phyloP scores from a whole-genome alignment of 257 asterid genomes.

The Leonotis leonurus region DNA sequence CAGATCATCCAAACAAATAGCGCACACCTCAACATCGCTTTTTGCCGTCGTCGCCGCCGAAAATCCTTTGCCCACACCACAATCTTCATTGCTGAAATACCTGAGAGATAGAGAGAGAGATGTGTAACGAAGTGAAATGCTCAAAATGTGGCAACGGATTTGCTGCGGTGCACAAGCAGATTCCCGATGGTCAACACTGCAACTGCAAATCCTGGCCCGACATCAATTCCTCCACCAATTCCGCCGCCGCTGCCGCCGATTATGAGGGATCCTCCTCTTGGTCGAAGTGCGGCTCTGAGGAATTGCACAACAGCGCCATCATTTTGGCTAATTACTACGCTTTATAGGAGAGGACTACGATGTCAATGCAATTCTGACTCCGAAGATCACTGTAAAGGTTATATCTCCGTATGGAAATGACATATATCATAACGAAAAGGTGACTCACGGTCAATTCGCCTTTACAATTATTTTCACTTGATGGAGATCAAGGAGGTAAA shows the following conservation, averaged over 20 bases:
- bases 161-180: slow-evolving; percentile 32
- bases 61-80: no score
- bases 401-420: slow-evolving; percentile 68
- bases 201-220: slow-evolving; percentile 52
- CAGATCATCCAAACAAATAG: no score
- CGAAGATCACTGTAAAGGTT: slow-evolving; percentile 68
- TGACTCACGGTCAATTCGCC: slow-evolving; percentile 66
- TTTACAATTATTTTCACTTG: slow-evolving; percentile 61
- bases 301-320: slow-evolving; percentile 55
- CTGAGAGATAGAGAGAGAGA: slow-evolving; percentile 9
- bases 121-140: slow-evolving; percentile 42
- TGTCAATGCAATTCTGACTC: slow-evolving; percentile 27
- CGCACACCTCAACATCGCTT: no score
- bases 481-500: slow-evolving; percentile 31
- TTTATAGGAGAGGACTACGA: slow-evolving; percentile 45
- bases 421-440: slow-evolving; percentile 56
- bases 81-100: no score
- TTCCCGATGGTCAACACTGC: slow-evolving; percentile 44
- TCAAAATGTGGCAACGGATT: slow-evolving; percentile 36
- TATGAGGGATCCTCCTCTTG: slow-evolving; percentile 27
- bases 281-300: slow-evolving; percentile 78
- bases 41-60: no score
- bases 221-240: slow-evolving; percentile 24
- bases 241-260: not conserved
- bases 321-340: slow-evolving; percentile 69